These are phyloP conservation scores for Colletotrichum graminicola DNA, from an alignment of 2,329 filamentous ascomycete genomes.

Conservation along the genomic window DNA sequence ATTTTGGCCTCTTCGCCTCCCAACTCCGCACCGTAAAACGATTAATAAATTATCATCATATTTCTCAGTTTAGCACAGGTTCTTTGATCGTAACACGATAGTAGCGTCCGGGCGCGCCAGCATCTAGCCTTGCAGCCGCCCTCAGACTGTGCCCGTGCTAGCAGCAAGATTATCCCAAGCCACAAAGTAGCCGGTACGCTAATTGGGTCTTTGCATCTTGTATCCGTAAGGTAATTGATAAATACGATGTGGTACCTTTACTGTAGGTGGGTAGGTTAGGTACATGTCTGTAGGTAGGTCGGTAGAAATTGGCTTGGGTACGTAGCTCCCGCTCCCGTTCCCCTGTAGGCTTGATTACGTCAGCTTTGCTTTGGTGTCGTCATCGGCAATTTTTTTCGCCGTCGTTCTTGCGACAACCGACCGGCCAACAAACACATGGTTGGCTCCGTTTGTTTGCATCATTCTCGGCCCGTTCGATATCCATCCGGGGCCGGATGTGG, in stretches of 20 bases:
- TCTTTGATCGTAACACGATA: not conserved
- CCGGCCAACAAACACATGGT: not conserved
- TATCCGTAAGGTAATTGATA: too few species aligned
- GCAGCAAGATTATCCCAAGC: conserved; percentile 26
- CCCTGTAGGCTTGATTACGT: conserved; percentile 8
- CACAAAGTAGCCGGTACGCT: conserved; percentile 30
- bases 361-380: not conserved
- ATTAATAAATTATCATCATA: not conserved
- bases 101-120: not conserved
- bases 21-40: not conserved
- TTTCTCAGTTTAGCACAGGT: not conserved
- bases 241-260: too few species aligned
- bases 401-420: not conserved
- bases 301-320: not conserved
- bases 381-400: not conserved
- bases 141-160: conserved; percentile 3
- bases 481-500: not conserved
- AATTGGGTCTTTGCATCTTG: conserved; percentile 1
- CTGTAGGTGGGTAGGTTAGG: too few species aligned
- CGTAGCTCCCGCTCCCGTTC: not conserved
- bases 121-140: not conserved
- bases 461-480: not conserved
- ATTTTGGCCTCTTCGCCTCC: not conserved
- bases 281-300: not conserved
- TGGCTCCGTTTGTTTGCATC: not conserved